A percentile compares a stretch with the other conserved stretches of the same genome.
phyloP scores from a whole-genome alignment of 2,329 filamentous ascomycete species.

The Claviceps maximensis region DNA sequence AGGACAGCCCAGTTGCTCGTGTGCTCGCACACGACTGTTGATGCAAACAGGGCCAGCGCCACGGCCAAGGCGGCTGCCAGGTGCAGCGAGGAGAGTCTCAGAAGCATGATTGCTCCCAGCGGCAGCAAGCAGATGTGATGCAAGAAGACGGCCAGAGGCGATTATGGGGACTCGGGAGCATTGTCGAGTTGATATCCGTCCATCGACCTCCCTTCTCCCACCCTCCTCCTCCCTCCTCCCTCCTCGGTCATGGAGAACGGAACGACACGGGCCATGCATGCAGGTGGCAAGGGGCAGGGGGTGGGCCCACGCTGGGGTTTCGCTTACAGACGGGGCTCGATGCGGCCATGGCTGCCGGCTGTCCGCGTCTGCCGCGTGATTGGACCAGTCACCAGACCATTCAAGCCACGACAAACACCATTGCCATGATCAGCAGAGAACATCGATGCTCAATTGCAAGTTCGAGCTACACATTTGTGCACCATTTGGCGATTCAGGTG shows the following conservation, averaged over 20 bases:
- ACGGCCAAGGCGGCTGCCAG: constrained; percentile 32
- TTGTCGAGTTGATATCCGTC: background rate
- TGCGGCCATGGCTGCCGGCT: background rate
- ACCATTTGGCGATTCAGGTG: no score
- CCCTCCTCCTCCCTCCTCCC: no score
- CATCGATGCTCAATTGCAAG: no score
- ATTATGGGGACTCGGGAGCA: background rate
- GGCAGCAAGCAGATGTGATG: background rate
- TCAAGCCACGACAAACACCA: background rate
- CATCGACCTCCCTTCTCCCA: no score
- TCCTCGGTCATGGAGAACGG: no score
- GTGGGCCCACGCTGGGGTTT: no score
- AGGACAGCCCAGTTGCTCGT: constrained; percentile 99
- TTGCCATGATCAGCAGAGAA: no score
- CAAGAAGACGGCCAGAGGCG: background rate
- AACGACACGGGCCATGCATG: no score
- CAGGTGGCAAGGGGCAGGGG: background rate
- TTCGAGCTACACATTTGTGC: no score
- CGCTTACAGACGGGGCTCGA: constrained; percentile 2
- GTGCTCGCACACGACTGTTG: constrained; percentile 52
- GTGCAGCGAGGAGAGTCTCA: constrained; percentile 30
- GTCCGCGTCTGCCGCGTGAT: background rate
- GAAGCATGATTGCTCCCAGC: constrained; percentile 28
- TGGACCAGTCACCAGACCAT: background rate
- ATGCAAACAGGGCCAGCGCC: constrained; percentile 30